Base-by-base conservation (phyloP, 2,329 filamentous ascomycete genomes). In the Trichoderma sp. region DNA sequence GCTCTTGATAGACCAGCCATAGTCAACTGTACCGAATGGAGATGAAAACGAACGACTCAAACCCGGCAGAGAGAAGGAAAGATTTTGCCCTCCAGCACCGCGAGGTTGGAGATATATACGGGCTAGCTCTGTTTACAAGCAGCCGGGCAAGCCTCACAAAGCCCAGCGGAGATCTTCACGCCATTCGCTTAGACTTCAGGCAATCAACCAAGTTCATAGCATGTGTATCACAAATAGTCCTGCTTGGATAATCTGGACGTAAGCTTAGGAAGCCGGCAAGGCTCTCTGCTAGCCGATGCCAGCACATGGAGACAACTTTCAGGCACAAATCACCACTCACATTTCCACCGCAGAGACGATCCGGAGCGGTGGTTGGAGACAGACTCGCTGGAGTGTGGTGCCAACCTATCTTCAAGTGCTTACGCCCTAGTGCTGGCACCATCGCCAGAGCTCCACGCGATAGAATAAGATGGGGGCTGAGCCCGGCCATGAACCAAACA, bases 1-100 rank as follows among this genome's bases (percentile, higher is more conserved):
- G 49, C 49, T 61, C 66, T 51, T 37, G 24, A 46, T n/a, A 68
- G 34, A 34, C 58, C 37, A 21, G 46, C 58, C 66, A 68, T 68
- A 13, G 11, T 68, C 39, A 51, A 49, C 49, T 30, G 65, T 59
- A 68, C 14, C 55, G 30, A 34, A 34, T 16, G 28, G 3, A 34
- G 30, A 26, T 30, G 34, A 43, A 39, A 49, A 39, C 37, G 51
- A 46, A 61, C 6, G 39, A 61, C 16, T 24, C 59, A 30, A 66
- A 32, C 13, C 37, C 28, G 52, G n/a, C 51, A 37, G 16, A n/a
- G 18, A 43, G 21, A 34, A 66, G 54, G 21, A 59, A 39, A 51
- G 46, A 39, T 26, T 66, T 64, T 52, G 28, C 2, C 21, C n/a
- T 14, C 11, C 11, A 26, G 16, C 67, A 66, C 26, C 51, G 60